phyloP scores from a whole-genome alignment of 768 basidiomycete genomes.

The Sistotremastrum suecicum region DNA sequence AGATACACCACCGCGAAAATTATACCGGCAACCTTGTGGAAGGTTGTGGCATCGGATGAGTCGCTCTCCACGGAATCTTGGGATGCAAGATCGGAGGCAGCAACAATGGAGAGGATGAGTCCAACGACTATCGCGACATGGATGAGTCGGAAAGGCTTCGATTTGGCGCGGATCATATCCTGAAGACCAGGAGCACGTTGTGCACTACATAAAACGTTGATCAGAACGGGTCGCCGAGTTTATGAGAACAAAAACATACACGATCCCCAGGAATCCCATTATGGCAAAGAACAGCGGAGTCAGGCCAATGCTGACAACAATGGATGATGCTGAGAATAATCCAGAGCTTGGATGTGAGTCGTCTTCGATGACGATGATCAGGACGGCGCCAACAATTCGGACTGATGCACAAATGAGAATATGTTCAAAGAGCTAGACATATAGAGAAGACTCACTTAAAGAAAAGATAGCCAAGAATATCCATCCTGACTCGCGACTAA shows the following conservation, averaged over 20 bases:
- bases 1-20: constrained; percentile 24
- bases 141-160: constrained; percentile 12
- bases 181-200: no score
- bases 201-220: no score
- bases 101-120: constrained; percentile 18
- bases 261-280: constrained; percentile 20
- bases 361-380: no score
- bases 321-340: constrained; percentile 38
- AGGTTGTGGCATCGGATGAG: constrained; percentile 11
- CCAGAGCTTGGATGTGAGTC: constrained; percentile 17
- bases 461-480: constrained; percentile 52
- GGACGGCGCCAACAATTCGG: no score
- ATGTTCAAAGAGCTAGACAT: no score
- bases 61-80: constrained; percentile 2
- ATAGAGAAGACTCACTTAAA: constrained; percentile 25
- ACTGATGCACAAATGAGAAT: no score
- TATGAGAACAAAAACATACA: constrained; percentile 14
- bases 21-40: constrained; percentile 20
- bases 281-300: constrained; percentile 25
- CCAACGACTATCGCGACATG: constrained; percentile 15
- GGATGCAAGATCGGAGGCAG: constrained; percentile 13
- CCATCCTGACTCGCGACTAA: constrained; percentile 50
- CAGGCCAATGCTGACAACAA: constrained; percentile 23
- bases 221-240: no score
- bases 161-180: no score